Percentiles rank a stretch among this genome's conserved stretches.
Conservation (phyloP, 305 asterid genomes). For the Caryopteris hybrid region DNA sequence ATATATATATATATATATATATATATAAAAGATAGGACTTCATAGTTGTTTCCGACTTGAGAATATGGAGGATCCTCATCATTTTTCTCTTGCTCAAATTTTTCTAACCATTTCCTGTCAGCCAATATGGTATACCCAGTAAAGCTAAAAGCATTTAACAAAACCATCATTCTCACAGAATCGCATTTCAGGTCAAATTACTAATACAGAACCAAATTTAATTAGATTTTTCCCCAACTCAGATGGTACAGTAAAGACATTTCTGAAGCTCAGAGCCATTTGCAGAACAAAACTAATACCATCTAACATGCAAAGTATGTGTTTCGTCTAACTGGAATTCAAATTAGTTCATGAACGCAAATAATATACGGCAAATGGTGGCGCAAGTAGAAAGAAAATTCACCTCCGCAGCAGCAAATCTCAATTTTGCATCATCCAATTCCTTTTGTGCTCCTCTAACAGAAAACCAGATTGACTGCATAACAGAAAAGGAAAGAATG, state of each 20-base stretch:
- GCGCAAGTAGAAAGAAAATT: conserved; percentile 4
- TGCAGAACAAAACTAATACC: not conserved
- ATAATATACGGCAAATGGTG: conserved; percentile 1
- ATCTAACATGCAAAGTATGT: not conserved
- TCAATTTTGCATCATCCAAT: conserved; percentile 85
- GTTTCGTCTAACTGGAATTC: not conserved
- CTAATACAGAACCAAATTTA: not conserved
- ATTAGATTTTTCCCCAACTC: not conserved
- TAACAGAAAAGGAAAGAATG: not conserved
- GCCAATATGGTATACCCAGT: not conserved
- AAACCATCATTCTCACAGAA: not conserved
- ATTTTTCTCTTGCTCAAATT: not conserved
- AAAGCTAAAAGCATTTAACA: not conserved
- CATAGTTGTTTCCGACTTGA: too few relatives aligned
- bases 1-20: too few relatives aligned
- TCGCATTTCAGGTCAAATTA: not conserved
- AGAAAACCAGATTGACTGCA: conserved; percentile 90
- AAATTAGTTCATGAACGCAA: not conserved
- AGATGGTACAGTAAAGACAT: not conserved
- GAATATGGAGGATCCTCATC: too few relatives aligned
- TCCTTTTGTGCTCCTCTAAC: conserved; percentile 78
- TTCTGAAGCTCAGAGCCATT: not conserved
- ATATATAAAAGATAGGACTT: too few relatives aligned
- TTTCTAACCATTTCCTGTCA: not conserved
- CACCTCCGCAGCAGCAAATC: conserved; percentile 98